Conservation (phyloP, 495 filamentous ascomycete species). For the Pyrenopolyporus hunteri region DNA sequence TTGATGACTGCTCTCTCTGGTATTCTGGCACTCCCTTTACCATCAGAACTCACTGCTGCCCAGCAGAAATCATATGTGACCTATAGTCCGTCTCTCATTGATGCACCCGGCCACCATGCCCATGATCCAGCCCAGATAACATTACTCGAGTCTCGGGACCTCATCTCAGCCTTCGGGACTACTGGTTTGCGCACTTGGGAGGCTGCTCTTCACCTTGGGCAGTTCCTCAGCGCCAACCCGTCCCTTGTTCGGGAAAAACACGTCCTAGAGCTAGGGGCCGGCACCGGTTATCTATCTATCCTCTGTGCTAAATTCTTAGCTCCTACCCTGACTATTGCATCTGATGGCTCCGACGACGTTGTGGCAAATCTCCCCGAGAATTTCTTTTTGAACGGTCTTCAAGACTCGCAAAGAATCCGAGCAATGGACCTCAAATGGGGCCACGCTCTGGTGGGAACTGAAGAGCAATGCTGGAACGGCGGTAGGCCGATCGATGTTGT, state of each 20-base stretch:
- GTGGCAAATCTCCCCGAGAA: slow-evolving; percentile 72
- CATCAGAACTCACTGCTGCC: slow-evolving; percentile 64
- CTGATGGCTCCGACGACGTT: slow-evolving; percentile 80
- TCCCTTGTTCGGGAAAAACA: slow-evolving; percentile 58
- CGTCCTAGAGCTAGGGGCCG: slow-evolving; percentile 87
- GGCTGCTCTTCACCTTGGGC: slow-evolving; percentile 82
- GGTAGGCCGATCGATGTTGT: slow-evolving; percentile 53
- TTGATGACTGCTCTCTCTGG: slow-evolving; percentile 66
- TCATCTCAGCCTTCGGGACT: slow-evolving; percentile 77
- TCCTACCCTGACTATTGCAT: slow-evolving; percentile 69
- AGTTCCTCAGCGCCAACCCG: slow-evolving; percentile 62
- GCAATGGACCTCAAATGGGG: slow-evolving; percentile 68
- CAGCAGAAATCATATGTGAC: slow-evolving; percentile 79
- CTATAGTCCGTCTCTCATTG: slow-evolving; percentile 62
- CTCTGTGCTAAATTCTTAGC: slow-evolving; percentile 76
- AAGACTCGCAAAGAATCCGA: slow-evolving; percentile 49
- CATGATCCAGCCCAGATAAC: slow-evolving; percentile 47
- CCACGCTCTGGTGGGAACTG: slow-evolving; percentile 53
- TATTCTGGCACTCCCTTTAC: slow-evolving; percentile 64
- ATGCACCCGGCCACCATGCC: background rate
- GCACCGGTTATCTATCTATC: slow-evolving; percentile 85
- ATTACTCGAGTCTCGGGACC: slow-evolving; percentile 71
- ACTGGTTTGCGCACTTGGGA: slow-evolving; percentile 95
- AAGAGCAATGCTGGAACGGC: slow-evolving; percentile 51
- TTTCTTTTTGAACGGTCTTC: slow-evolving; percentile 68